These are phyloP conservation scores for Emiliania huxleyi DNA, from an alignment of 78 protist species.

Conservation along the genomic window DNA sequence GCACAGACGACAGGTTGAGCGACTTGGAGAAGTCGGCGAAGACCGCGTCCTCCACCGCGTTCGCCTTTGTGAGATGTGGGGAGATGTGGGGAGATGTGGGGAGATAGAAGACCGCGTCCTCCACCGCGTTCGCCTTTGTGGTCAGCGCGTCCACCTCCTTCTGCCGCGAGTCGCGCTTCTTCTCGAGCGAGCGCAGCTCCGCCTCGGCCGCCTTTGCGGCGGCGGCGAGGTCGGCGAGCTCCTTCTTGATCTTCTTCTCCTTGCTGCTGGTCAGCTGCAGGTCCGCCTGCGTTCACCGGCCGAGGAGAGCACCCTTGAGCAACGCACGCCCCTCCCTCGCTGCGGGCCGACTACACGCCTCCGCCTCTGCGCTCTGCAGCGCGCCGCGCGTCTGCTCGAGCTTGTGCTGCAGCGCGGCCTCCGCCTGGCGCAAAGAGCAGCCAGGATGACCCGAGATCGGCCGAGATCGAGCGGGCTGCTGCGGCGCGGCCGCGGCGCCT, in stretches of 20 bases:
- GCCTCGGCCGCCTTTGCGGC: neutral
- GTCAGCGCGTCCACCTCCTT: neutral
- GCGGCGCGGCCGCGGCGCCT: too few species aligned
- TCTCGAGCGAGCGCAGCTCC: neutral
- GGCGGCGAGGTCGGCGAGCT: neutral
- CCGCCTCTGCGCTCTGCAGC: neutral
- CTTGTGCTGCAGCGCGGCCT: neutral
- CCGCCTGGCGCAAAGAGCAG: too few species aligned
- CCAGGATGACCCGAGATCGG: too few species aligned
- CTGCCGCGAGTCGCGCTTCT: neutral
- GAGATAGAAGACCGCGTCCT: constrained; percentile 35
- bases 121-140: neutral
- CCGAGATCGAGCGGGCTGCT: too few species aligned
- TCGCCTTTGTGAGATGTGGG: too few species aligned
- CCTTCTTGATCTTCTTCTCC: neutral
- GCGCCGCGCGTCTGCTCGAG: neutral
- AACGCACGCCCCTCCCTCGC: too few species aligned
- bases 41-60: neutral
- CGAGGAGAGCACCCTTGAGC: too few species aligned
- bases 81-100: too few species aligned
- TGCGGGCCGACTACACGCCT: too few species aligned
- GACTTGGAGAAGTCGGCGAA: constrained; percentile 56
- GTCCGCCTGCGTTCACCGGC: neutral
- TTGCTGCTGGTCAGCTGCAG: neutral
- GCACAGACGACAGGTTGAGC: constrained; percentile 65